Base-by-base conservation (phyloP, 495 filamentous ascomycete species). In the Talaromyces thailandensis region DNA sequence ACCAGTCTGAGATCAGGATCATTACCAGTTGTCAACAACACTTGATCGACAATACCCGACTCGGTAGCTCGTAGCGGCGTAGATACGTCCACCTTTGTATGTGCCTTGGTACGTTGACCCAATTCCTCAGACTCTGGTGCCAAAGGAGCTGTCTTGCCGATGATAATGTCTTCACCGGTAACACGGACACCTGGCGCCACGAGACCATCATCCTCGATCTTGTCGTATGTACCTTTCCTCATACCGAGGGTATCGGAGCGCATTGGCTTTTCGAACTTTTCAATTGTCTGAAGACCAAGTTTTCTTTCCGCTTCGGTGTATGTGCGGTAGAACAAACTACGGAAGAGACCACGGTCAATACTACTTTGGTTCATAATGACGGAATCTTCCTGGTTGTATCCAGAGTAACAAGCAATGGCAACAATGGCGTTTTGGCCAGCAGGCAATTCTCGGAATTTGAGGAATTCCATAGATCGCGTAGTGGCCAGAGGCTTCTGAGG, bases 361-460 rank as follows among this genome's bases (percentile, higher is more conserved):
- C 91, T 94, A 77, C 91, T 95, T 75, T 99, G 95, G 75, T 97
- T 99, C 95, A 99, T 97, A 66, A 99, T 95, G 58, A 99, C 94
- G 24, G 94, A 98, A 84, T 99, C 94, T 90, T 99, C 94, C 73
- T 98, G 95, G 72, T 99, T 98, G 82, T 98, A 99, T n/a, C 94
- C 94, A 16, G 92, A 96, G 76, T 98, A 99, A 72, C 88, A 92
- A 52, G 90, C 84, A 79, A 99, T 98, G 37, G 95, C 94, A 12
- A 99, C 94, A 67, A 99, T 98, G 23, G 94, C 94, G 67, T 99
- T 99, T 75, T 99, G 94, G 6, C 94, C 94, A 26, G 94, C 94
- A 2, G 94, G 94, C 59, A 99, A 78, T 74, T 99, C 95, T 68
- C 94, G 84, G 84, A 98, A 99, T 64, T 95, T 96, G 65, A 99